phyloP scores from a whole-genome alignment of 106 monocot species.

The Gastrodia elata region DNA sequence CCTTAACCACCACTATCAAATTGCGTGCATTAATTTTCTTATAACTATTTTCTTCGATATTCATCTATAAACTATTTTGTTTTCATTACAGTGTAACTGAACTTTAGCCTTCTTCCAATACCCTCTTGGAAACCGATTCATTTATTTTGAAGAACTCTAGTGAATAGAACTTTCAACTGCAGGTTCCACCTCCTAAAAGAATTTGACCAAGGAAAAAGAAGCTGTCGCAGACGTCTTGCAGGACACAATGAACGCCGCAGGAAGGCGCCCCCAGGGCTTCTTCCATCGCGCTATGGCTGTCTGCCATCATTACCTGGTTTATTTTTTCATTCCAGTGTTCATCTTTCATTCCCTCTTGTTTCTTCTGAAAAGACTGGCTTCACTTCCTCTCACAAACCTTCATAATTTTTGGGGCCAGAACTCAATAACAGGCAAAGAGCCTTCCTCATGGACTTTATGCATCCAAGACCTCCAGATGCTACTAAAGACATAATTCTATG shows the following conservation, averaged over 20 bases:
- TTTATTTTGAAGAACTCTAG: neutral
- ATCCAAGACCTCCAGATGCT: constrained; percentile 18
- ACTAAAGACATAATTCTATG: constrained; percentile 21
- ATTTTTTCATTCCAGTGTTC: neutral
- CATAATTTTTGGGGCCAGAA: neutral
- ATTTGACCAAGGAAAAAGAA: constrained; percentile 72
- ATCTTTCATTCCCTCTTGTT: neutral
- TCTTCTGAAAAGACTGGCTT: neutral
- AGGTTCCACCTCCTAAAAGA: constrained; percentile 64
- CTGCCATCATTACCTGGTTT: constrained; percentile 27
- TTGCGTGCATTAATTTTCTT: neutral
- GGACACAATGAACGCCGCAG: constrained; percentile 72
- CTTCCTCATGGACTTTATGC: constrained; percentile 47
- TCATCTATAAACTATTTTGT: neutral
- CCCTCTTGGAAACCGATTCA: neutral
- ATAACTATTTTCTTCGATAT: neutral
- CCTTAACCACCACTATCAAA: too few relatives aligned
- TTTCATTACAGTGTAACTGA: neutral
- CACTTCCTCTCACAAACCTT: too few relatives aligned
- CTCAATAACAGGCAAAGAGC: constrained; percentile 26
- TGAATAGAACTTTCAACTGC: constrained; percentile 5
- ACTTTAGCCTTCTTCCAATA: neutral
- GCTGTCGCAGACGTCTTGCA: constrained; percentile 64
- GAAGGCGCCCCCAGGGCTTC: constrained; percentile 39
- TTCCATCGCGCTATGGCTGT: constrained; percentile 19